Evolutionary conservation across 2,329 filamentous ascomycete species (phyloP).

Genomic region (Colletotrichum coccodes): DNA sequence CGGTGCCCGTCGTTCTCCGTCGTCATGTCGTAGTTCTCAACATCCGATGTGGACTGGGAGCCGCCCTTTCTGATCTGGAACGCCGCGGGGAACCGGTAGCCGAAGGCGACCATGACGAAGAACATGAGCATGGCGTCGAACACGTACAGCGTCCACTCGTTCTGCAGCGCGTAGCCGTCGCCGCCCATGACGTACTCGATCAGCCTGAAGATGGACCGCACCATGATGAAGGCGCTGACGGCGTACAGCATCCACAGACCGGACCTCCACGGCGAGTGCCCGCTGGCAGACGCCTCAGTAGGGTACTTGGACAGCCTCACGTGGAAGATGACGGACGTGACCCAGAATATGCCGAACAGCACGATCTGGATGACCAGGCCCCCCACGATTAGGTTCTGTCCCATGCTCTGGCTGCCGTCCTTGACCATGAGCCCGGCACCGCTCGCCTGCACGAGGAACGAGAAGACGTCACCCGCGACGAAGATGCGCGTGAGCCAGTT

Average conservation of each 20-base stretch:
- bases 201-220: constrained; percentile 66
- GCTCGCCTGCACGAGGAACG: constrained; percentile 60
- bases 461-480: constrained; percentile 63
- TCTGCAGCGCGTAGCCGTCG: constrained; percentile 56
- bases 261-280: constrained; percentile 40
- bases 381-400: constrained; percentile 63
- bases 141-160: constrained; percentile 69
- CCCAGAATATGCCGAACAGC: constrained; percentile 65
- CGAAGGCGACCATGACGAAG: constrained; percentile 57
- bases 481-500: constrained; percentile 64
- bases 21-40: constrained; percentile 21
- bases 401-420: constrained; percentile 42
- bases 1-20: constrained; percentile 3
- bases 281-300: constrained; percentile 29
- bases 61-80: constrained; percentile 25
- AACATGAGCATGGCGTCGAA: constrained; percentile 67
- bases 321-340: constrained; percentile 61
- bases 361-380: constrained; percentile 68
- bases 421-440: constrained; percentile 50
- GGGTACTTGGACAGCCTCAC: constrained; percentile 38
- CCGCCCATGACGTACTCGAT: constrained; percentile 66
- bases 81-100: constrained; percentile 29
- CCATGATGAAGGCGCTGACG: constrained; percentile 59
- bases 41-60: constrained; percentile 19
- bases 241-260: constrained; percentile 61